Base-by-base conservation (phyloP, 2,329 filamentous ascomycete genomes). In the Arthroderma uncinatum region DNA sequence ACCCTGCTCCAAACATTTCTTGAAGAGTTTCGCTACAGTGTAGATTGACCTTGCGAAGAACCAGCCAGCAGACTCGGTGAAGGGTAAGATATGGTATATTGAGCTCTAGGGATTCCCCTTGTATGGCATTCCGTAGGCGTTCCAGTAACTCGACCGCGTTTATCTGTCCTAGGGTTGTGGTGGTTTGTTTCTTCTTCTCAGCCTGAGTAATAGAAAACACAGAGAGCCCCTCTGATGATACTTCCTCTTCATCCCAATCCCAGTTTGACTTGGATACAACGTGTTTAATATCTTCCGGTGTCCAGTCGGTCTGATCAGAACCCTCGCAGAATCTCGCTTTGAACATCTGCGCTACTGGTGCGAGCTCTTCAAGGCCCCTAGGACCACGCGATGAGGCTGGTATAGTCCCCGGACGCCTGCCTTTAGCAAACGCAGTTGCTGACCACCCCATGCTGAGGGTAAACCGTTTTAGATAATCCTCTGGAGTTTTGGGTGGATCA, bases 41-140 rank as follows among this genome's bases (percentile, higher is more conserved):
- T 14, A 39, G 30, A 23, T 58, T 54, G 23, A 57, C 42, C 14
- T 52, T 39, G 33, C 50, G 55, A 34, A 78, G 67, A 2, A 75
- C 50, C 12, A 58, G 59, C 74, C 74, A 78, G 64, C 70, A 74
- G 25, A 58, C 55, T 2, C 69, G 68, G 60, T 77, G 76, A 58
- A 78, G 61, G 4, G 48, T 12, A 30, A 76, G 60, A 56, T 75
- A 74, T n/a, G 75, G 72, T 53, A 76, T 74, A 0, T 82, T 60
- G 3, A 75, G 54, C 58, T 74, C 70, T 0, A 70, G 2, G 0
- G 65, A 56, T 59, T 78, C 76, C 5, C 60, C 63, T 1, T 73
- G 62, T 1, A 78, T 64, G 0, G 70, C 64, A 9, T 68, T 58
- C 1, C 63, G 61, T 1, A 77, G 65, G 2, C 58, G 55, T 42